A percentile compares a stretch with the other conserved stretches of the same genome.
Evolutionary conservation across 2,329 filamentous ascomycete genomes (phyloP).

Genomic region (Stagonosporopsis cucurbitacearum): DNA sequence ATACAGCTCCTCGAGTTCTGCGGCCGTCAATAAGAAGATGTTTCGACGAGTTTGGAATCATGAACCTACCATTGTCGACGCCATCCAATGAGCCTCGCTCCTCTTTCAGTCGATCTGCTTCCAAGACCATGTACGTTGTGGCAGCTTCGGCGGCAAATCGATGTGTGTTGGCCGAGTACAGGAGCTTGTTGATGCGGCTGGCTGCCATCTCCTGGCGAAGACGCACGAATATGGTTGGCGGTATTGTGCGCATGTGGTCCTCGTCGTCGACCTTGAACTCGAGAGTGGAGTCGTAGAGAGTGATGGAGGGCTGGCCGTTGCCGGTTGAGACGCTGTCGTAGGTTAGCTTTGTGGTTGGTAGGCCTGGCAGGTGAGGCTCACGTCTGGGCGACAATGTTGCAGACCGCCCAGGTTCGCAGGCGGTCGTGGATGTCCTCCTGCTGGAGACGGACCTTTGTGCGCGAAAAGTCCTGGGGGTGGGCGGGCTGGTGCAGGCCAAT

Average conservation of each 20-base stretch:
- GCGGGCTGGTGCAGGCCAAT: conserved; percentile 82
- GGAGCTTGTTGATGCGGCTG: conserved; percentile 46
- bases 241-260: conserved; percentile 47
- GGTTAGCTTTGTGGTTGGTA: conserved; percentile 20
- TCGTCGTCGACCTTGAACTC: conserved; percentile 48
- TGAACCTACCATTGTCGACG: conserved; percentile 39
- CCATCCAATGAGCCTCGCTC: conserved; percentile 44
- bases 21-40: conserved; percentile 56
- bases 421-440: conserved; percentile 81
- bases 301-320: conserved; percentile 81
- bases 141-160: conserved; percentile 41
- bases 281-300: conserved; percentile 76
- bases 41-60: not conserved
- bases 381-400: conserved; percentile 82
- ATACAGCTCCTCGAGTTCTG: conserved; percentile 64
- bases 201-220: conserved; percentile 49
- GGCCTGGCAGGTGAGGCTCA: conserved; percentile 39
- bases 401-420: conserved; percentile 81
- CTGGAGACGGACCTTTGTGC: conserved; percentile 75
- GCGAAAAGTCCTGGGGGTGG: conserved; percentile 82
- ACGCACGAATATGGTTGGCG: conserved; percentile 45
- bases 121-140: conserved; percentile 44
- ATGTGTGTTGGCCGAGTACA: conserved; percentile 45
- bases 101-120: conserved; percentile 46
- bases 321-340: conserved; percentile 75